These are phyloP conservation scores for Alternaria brassicicola DNA, from an alignment of 2,329 filamentous ascomycete genomes.

Conservation along the genomic window DNA sequence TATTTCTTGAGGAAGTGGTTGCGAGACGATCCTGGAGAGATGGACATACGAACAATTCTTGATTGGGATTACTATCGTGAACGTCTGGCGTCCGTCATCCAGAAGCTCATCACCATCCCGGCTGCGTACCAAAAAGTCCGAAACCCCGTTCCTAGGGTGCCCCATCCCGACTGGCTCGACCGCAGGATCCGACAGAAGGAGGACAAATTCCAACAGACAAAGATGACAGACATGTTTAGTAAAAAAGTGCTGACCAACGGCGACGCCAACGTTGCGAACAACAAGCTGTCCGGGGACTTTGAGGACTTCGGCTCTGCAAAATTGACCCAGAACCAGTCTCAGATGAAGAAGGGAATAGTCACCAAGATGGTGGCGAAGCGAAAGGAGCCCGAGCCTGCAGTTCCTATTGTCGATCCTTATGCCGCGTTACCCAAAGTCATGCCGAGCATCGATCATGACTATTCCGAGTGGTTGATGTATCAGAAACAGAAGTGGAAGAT, in stretches of 20 bases:
- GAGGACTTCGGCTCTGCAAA: constrained; percentile 78
- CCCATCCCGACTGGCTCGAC: constrained; percentile 96
- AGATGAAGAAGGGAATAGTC: constrained; percentile 49
- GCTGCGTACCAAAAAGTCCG: constrained; percentile 92
- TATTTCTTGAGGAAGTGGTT: constrained; percentile 94
- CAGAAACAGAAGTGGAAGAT: constrained; percentile 99
- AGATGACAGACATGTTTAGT: constrained; percentile 90
- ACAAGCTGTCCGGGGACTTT: constrained; percentile 67
- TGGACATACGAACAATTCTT: constrained; percentile 85
- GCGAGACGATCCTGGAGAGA: constrained; percentile 87
- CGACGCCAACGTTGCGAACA: constrained; percentile 65
- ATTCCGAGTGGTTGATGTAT: constrained; percentile 84
- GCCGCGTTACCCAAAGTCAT: constrained; percentile 80
- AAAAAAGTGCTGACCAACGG: constrained; percentile 77
- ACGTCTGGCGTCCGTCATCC: constrained; percentile 93
- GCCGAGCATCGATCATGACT: constrained; percentile 85
- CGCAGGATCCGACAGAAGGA: constrained; percentile 93
- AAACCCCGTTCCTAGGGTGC: constrained; percentile 91
- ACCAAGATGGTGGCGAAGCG: constrained; percentile 57
- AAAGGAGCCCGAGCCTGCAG: constrained; percentile 53
- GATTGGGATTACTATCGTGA: constrained; percentile 99
- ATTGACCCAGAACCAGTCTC: constrained; percentile 48
- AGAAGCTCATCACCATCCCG: constrained; percentile 98
- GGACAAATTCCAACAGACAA: constrained; percentile 97
- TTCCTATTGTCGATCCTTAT: constrained; percentile 75